Conservation (phyloP, 345 rosid genomes). For the Syzygium aromaticum region DNA sequence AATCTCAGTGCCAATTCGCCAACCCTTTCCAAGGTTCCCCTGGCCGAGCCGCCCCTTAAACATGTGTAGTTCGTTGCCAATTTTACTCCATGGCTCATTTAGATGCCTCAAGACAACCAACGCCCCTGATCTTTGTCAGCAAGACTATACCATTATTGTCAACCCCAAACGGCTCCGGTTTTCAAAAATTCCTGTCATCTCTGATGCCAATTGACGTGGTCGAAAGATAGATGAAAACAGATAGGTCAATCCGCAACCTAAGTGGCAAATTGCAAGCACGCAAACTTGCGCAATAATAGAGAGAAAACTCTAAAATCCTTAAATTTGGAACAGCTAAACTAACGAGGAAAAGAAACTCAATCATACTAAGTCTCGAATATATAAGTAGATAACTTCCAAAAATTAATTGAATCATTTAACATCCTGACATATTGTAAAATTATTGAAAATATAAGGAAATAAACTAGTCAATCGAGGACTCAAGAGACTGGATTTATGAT, state of each 20-base stretch:
- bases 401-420: neutral
- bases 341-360: neutral
- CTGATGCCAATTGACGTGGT: neutral
- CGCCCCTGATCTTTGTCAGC: too few species aligned
- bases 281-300: neutral
- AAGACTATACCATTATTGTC: neutral
- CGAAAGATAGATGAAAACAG: neutral
- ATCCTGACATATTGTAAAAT: neutral
- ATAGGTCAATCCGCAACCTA: neutral
- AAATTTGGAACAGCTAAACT: neutral
- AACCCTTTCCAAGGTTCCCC: neutral
- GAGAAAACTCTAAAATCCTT: neutral
- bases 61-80: neutral
- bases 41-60: neutral
- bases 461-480: neutral
- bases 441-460: neutral
- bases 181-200: neutral
- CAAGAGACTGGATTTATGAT: neutral
- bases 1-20: neutral
- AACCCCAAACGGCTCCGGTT: neutral
- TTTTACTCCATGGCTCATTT: neutral
- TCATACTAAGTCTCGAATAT: neutral
- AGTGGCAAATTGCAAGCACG: neutral
- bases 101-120: neutral
- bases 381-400: neutral